A percentile compares a stretch with the other conserved stretches of the same genome.
Evolutionary conservation across 306 rosid species (phyloP).

Genomic region (Cicer judaicum): DNA sequence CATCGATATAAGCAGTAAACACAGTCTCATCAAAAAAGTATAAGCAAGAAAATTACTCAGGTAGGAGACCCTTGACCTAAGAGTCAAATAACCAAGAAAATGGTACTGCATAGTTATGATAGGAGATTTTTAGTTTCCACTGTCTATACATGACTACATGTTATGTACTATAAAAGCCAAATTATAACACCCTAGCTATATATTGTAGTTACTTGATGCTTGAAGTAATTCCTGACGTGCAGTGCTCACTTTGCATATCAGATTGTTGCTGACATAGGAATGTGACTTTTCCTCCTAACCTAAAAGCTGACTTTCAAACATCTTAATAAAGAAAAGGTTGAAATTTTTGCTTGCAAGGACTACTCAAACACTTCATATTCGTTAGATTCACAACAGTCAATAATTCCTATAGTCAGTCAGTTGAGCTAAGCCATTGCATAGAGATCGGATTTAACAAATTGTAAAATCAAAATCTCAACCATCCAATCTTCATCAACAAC

Average conservation of each 20-base stretch:
- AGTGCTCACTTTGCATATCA: slow-evolving; percentile 36
- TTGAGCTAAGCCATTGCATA: not conserved
- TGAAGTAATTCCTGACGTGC: slow-evolving; percentile 48
- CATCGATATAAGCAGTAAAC: slow-evolving; percentile 43
- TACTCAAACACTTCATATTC: not conserved
- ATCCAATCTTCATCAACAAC: not conserved
- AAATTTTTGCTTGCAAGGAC: slow-evolving; percentile 7
- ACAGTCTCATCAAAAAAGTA: slow-evolving; percentile 15
- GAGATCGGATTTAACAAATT: not conserved
- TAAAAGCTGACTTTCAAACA: slow-evolving; percentile 31
- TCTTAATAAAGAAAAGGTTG: not conserved
- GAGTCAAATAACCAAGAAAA: slow-evolving; percentile 42
- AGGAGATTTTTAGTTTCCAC: slow-evolving; percentile 43
- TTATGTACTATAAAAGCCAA: slow-evolving; percentile 33
- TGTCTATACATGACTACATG: slow-evolving; percentile 39
- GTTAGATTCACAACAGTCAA: not conserved
- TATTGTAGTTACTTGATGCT: slow-evolving; percentile 41
- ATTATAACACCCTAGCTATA: slow-evolving; percentile 7
- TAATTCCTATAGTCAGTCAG: not conserved
- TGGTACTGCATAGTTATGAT: slow-evolving; percentile 43
- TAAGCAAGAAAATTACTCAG: slow-evolving; percentile 49
- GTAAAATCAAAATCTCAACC: not conserved
- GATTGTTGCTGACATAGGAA: slow-evolving; percentile 17
- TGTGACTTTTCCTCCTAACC: slow-evolving; percentile 25
- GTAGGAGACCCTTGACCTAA: slow-evolving; percentile 48